Conservation (phyloP, 768 basidiomycete genomes). For the Pisolithus orientalis region DNA sequence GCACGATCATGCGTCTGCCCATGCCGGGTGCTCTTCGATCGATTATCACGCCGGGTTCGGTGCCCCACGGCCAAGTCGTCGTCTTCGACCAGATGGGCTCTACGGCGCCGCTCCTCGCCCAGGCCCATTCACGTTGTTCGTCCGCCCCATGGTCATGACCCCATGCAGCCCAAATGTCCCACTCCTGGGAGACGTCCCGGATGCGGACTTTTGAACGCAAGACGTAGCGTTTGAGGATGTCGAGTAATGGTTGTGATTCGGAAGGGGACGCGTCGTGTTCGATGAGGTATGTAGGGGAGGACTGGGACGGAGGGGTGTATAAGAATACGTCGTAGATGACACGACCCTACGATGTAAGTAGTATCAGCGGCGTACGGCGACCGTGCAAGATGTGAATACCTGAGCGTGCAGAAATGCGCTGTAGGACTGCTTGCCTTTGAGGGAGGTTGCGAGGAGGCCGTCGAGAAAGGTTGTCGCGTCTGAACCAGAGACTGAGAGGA, state of each 20-base stretch:
- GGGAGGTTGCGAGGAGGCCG: conserved; percentile 56
- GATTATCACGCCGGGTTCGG: conserved; percentile 40
- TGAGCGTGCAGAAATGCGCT: conserved; percentile 76
- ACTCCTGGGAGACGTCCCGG: conserved; percentile 69
- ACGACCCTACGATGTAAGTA: conserved; percentile 54
- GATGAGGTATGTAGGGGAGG: conserved; percentile 53
- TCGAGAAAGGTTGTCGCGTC: conserved; percentile 81
- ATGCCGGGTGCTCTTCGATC: conserved; percentile 73
- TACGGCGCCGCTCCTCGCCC: conserved; percentile 65
- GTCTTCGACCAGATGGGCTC: conserved; percentile 67
- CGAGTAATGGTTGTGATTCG: conserved; percentile 52
- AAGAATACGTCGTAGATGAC: conserved; percentile 87
- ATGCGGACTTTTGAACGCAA: conserved; percentile 87
- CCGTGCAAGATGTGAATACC: conserved; percentile 34
- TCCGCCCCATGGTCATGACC: conserved; percentile 37
- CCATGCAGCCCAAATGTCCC: conserved; percentile 82
- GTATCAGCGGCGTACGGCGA: background rate
- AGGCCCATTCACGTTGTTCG: conserved; percentile 42
- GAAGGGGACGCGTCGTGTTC: conserved; percentile 65
- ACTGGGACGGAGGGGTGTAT: conserved; percentile 49
- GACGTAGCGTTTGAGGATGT: conserved; percentile 77
- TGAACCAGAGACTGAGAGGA: conserved; percentile 74
- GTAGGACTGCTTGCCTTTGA: conserved; percentile 51
- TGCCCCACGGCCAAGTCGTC: conserved; percentile 55
- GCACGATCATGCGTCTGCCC: conserved; percentile 67